Evolutionary conservation across 192 early-diverging fungal genomes (phyloP), one percentile per base, ranked within the genome.

Genomic region (Coemansia sp.): DNA sequence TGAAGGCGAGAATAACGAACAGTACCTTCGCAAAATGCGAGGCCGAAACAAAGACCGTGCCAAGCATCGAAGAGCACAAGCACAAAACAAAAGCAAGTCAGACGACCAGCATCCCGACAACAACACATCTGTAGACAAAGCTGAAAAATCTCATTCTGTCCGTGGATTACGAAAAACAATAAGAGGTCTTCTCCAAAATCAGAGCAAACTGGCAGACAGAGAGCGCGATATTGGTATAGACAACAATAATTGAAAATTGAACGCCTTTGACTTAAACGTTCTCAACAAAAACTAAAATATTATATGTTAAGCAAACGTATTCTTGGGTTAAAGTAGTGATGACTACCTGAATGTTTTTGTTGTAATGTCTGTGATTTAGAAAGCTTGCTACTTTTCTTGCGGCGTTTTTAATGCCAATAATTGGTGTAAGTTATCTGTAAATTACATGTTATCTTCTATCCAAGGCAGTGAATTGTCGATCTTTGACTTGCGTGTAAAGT

Each of bases 21-120:
- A 76, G 74, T n/a, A 53, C 36, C 8, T 2, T 5, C 65, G 74
- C 4, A 30, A 58, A 50, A 30, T 20, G 21, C 51, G 46, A 6
- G 64, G 66, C 1, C 68, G 67, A 29, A 70, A 46, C 17, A 51
- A 68, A 31, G 56, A 57, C 6, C 56, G 76, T 17, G 39, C 39
- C 14, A n/a, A 31, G 46, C 50, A 66, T 33, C 39, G 39, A 17
- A 46, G 39, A 46, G 39, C 39, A 46, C 39, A 46, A 14, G 39
- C 39, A 46, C 39, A 17, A 2, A 46, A 17, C 6, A 36, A 5
- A 46, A 46, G 39, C 39, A 10, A 46, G 39, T 14, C 39, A 17
- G 39, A 46, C 3, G 39, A 46, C 39, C 9, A 17, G 11, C 39
- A 46, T 46, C 17, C 39, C 17, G 39, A 10, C 5, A 46, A 10